Conservation (phyloP, 108 stramenopile genomes). For the Mayamaea pseudoterrestris region DNA sequence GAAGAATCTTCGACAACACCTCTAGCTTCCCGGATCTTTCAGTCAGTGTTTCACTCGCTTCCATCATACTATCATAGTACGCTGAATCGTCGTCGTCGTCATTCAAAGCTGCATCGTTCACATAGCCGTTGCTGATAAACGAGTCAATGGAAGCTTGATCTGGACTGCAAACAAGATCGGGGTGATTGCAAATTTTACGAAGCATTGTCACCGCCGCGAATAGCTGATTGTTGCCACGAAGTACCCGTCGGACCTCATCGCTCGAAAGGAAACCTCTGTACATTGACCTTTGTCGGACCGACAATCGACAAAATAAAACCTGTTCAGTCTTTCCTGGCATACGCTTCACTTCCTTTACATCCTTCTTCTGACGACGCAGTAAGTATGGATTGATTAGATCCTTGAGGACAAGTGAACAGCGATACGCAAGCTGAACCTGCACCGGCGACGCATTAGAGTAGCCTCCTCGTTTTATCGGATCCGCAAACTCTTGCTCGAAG, state of each 20-base stretch:
- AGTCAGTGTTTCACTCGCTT: constrained; percentile 33
- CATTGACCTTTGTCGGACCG: constrained; percentile 52
- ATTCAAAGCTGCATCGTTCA: constrained; percentile 9
- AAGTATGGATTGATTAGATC: constrained; percentile 91
- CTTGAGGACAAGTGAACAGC: constrained; percentile 81
- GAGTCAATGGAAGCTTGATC: constrained; percentile 18
- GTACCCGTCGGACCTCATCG: constrained; percentile 47
- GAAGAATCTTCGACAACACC: constrained; percentile 86
- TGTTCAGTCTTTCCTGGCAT: constrained; percentile 92
- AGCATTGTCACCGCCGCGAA: constrained; percentile 84
- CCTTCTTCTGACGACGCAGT: constrained; percentile 78
- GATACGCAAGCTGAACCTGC: constrained; percentile 82
- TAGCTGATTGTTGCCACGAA: constrained; percentile 42
- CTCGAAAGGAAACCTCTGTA: constrained; percentile 58
- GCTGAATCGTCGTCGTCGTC: constrained; percentile 32
- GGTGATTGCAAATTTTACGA: constrained; percentile 95
- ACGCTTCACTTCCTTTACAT: constrained; percentile 64
- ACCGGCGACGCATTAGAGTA: constrained; percentile 87
- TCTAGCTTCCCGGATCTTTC: constrained; percentile 89
- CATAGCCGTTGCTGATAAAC: constrained; percentile 22
- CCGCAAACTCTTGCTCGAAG: constrained; percentile 91
- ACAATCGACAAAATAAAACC: constrained; percentile 88
- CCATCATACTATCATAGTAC: constrained; percentile 25
- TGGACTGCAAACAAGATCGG: constrained; percentile 70
- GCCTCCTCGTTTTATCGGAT: constrained; percentile 85